phyloP scores from a whole-genome alignment of 73 alveolate genomes.

The Paramecium sexaurelia region DNA sequence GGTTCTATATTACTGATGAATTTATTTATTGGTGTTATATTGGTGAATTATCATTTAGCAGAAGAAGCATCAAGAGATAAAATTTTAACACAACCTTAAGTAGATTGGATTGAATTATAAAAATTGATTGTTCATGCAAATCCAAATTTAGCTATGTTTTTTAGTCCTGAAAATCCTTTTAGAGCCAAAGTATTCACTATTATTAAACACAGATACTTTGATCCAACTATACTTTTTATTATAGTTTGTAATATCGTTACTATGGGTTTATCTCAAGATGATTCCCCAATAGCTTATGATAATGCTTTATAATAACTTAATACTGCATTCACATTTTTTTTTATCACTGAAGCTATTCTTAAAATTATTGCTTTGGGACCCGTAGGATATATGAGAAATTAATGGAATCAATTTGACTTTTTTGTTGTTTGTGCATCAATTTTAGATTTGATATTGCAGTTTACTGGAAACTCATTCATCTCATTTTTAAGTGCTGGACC shows the following conservation, averaged over 20 bases:
- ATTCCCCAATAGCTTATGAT: slow-evolving; percentile 65
- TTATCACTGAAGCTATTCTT: slow-evolving; percentile 79
- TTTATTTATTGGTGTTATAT: slow-evolving; percentile 95
- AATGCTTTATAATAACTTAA: slow-evolving; percentile 67
- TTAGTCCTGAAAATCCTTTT: slow-evolving; percentile 59
- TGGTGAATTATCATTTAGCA: slow-evolving; percentile 92
- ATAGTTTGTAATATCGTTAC: slow-evolving; percentile 91
- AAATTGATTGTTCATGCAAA: slow-evolving; percentile 71
- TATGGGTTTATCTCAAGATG: slow-evolving; percentile 90
- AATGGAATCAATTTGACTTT: slow-evolving; percentile 94
- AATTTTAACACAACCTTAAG: slow-evolving; percentile 67
- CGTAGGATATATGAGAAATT: slow-evolving; percentile 77
- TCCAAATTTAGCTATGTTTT: slow-evolving; percentile 76
- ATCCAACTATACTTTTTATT: slow-evolving; percentile 83
- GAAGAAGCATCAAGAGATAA: slow-evolving; percentile 66
- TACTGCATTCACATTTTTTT: slow-evolving; percentile 74
- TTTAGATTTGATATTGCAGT: slow-evolving; percentile 76
- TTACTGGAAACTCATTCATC: slow-evolving; percentile 77
- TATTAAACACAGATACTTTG: slow-evolving; percentile 74
- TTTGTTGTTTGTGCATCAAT: slow-evolving; percentile 84
- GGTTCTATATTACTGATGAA: slow-evolving; percentile 93
- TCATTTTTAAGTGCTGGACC: slow-evolving; percentile 88
- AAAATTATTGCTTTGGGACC: slow-evolving; percentile 84
- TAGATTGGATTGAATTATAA: slow-evolving; percentile 77
- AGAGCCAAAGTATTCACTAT: slow-evolving; percentile 70